Conservation (phyloP, 164 flowering plant genomes). For the Macadamia tetraphylla region DNA sequence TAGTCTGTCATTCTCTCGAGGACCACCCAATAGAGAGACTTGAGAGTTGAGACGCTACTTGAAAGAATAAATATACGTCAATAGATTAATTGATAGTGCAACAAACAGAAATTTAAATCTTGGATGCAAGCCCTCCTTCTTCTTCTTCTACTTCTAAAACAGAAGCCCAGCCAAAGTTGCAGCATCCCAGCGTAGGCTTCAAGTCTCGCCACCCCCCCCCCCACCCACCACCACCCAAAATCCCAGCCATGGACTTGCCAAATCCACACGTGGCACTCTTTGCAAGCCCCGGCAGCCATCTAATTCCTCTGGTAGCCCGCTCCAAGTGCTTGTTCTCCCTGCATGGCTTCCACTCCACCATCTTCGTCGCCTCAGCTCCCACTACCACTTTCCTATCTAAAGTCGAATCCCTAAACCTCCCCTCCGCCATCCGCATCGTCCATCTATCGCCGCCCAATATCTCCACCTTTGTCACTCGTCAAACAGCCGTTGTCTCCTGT, state of each 20-base stretch:
- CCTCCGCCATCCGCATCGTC: conserved; percentile 9
- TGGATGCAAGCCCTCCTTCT: too few species aligned
- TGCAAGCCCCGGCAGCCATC: conserved; percentile 45
- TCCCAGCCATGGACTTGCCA: not conserved
- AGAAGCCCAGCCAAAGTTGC: too few species aligned
- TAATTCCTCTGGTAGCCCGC: conserved; percentile 36
- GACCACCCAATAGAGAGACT: too few species aligned
- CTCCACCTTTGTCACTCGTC: conserved; percentile 2
- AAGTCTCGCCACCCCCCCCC: too few species aligned
- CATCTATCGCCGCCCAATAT: conserved; percentile 10
- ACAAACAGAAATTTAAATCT: too few species aligned
- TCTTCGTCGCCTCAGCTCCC: conserved; percentile 27
- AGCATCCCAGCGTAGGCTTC: too few species aligned
- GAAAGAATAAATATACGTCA: too few species aligned
- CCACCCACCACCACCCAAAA: too few species aligned
- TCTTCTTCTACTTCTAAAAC: too few species aligned
- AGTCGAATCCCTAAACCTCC: conserved; percentile 18
- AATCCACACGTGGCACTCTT: not conserved
- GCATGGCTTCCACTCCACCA: conserved; percentile 27
- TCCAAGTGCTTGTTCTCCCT: conserved; percentile 30
- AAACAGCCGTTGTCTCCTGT: not conserved
- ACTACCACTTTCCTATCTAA: conserved; percentile 18
- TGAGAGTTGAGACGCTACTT: too few species aligned
- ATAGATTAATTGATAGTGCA: too few species aligned
- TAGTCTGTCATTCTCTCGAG: too few species aligned